These are phyloP conservation scores for Penicillium angulare DNA, from an alignment of 495 filamentous ascomycete genomes.

Conservation along the genomic window DNA sequence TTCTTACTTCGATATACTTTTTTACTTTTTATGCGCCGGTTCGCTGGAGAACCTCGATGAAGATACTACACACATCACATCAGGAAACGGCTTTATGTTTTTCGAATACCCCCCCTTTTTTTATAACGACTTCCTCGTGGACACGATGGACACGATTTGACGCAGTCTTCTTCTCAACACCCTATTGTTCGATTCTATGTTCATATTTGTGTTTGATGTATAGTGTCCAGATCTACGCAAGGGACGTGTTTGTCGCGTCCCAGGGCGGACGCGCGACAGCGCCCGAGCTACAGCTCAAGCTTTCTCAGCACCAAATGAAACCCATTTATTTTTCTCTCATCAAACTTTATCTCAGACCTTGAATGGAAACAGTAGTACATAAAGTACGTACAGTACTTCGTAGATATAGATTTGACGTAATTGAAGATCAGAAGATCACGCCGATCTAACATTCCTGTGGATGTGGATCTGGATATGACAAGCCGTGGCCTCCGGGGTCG, in stretches of 20 bases:
- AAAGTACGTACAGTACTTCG: too few species aligned
- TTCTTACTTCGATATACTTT: constrained; percentile 19
- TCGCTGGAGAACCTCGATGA: constrained; percentile 20
- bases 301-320: neutral
- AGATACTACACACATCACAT: too few species aligned
- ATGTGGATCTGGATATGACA: constrained; percentile 17
- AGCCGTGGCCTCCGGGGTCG: constrained; percentile 20
- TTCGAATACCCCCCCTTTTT: constrained; percentile 43
- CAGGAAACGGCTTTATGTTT: constrained; percentile 28
- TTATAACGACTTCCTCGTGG: constrained; percentile 22
- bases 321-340: neutral
- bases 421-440: constrained; percentile 21
- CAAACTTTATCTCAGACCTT: neutral
- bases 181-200: constrained; percentile 23
- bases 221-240: neutral
- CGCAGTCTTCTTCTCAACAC: constrained; percentile 16
- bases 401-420: constrained; percentile 8
- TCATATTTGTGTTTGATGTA: constrained; percentile 17
- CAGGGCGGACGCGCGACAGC: too few species aligned
- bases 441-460: constrained; percentile 22
- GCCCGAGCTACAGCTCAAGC: too few species aligned
- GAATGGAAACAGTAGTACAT: too few species aligned
- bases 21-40: constrained; percentile 25
- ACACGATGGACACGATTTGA: constrained; percentile 40
- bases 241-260: too few species aligned